Base-by-base conservation (phyloP, 441 rosid genomes). In the Brassica hybrid region DNA sequence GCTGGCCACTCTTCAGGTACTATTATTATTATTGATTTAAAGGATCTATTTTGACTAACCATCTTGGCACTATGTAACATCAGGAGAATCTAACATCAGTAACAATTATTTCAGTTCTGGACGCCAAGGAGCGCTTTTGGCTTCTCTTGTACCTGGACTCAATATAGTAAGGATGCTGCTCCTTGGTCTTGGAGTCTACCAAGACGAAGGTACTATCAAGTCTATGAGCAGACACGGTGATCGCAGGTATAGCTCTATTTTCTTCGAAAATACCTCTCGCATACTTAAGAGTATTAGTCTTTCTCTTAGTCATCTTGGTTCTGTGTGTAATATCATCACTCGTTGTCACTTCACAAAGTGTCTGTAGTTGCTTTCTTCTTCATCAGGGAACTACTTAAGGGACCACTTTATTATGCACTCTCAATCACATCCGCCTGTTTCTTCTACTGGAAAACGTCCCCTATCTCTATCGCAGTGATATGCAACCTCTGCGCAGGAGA, bases 401-500 rank as follows among this genome's bases (percentile, higher is more conserved):
- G 97, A 67, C 97, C 98, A 0, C 81, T 95, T 4, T 93, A 86
- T 79, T 91, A 93, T 69, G 94, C 89, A 27, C 23, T 81, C 10
- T 72, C 96, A 21, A 81, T 92, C 52, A 88, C 96, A 14, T 30
- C 80, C 30, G 88, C 97, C 36, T 83, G 88, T 79, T 79, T 81
- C 54, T 27, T 89, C 76, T 89, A 84, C 69, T 91, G 97, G 99
- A 87, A 88, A 80, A 83, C 88, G 76, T 88, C 98, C 45, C 98
- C 99, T 1, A 76, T 88, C 48, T 86, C 86, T 23, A 82, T 88
- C 72, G 93, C 97, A 8, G 88, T 89, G 71, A 71, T 91, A 76
- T 93, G 90, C 86, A 91, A 91, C 84, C 87, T 93, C 61, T 88
- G 98, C 58, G 94, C 97, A 52, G 99, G 98, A 86, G 99, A 95